Conservation (phyloP, 225 moss, liverwort and hornwort species). For the Pseudoscleropodium purum region DNA sequence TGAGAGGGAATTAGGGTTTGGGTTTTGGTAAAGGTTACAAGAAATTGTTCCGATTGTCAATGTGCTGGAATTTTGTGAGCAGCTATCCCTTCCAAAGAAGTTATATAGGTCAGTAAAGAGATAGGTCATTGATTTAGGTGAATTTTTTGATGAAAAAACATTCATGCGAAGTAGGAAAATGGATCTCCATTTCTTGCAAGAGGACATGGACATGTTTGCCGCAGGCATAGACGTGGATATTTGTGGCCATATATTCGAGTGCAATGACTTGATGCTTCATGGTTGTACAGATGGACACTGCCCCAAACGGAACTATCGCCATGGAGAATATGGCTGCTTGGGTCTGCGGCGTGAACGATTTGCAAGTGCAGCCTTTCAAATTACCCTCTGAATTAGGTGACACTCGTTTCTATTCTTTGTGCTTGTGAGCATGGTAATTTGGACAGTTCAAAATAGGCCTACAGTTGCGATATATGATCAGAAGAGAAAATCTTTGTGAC, state of each 20-base stretch:
- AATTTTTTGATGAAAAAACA: background rate
- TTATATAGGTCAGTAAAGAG: background rate
- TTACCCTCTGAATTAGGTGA: slow-evolving; percentile 51
- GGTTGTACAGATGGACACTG: background rate
- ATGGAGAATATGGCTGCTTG: slow-evolving; percentile 67
- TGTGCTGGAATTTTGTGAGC: background rate
- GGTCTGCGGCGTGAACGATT: slow-evolving; percentile 40
- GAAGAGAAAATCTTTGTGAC: background rate
- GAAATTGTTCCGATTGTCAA: background rate
- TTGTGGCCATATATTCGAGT: background rate
- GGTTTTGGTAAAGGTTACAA: background rate
- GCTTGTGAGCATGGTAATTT: background rate
- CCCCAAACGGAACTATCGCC: background rate
- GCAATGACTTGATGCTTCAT: background rate
- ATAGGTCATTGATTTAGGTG: background rate
- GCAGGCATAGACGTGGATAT: background rate
- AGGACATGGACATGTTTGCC: background rate
- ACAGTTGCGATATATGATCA: background rate
- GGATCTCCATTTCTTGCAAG: background rate
- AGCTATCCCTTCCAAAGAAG: background rate
- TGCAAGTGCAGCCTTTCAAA: slow-evolving; percentile 60
- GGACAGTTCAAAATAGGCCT: background rate
- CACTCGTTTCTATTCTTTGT: background rate
- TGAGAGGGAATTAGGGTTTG: background rate
- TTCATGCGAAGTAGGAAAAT: background rate